Evolutionary conservation across 2,329 filamentous ascomycete species (phyloP), one percentile per base, ranked within the genome.

Genomic region (Xylaria sp.): DNA sequence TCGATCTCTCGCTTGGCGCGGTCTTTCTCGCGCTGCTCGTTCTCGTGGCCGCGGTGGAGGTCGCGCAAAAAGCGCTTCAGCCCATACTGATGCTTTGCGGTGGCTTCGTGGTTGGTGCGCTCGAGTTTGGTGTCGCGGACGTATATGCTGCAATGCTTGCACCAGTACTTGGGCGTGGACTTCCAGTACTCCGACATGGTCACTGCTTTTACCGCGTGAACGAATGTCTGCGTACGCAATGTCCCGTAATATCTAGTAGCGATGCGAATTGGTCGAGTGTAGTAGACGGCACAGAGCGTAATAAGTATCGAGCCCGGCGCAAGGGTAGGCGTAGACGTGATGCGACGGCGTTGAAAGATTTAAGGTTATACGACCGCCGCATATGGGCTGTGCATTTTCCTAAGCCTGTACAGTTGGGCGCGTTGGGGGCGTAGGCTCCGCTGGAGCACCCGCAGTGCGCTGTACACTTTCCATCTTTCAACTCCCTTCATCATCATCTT

Each of bases 171-270:
- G 6, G 94, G 94, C 79, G 94, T 97, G 23, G 95, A 97, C 80
- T 98, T 98, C 96, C 96, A 98, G 82, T 97, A 97, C 85, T 98
- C 96, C 0, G 96, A 91, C 96, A 99, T 98, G 57, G 34, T 59
- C 7, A 20, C 60, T 30, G 13, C 28, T 46, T 18, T 30, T 41
- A 41, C 45, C 12, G 45, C 39, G 23, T 25, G 1, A 25, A 25
- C 8, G 13, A 36, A 25, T 20, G 25, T 58, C 1, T 52, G 39
- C 25, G 32, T 20, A 39, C 39, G n/a, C 13, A 9, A 9, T n/a
- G n/a, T 5, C 30, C 8, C 9, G 30, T 23, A 20, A 41, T 7
- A 2, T 13, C 23, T 2, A 30, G 13, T 50, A 18, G 46, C 13
- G 7, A 9, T 28, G 46, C 13, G 7, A 5, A 30, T 4, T 4